These are phyloP conservation scores for Gardenia jasminoides DNA, from an alignment of 257 asterid genomes.

Conservation along the genomic window DNA sequence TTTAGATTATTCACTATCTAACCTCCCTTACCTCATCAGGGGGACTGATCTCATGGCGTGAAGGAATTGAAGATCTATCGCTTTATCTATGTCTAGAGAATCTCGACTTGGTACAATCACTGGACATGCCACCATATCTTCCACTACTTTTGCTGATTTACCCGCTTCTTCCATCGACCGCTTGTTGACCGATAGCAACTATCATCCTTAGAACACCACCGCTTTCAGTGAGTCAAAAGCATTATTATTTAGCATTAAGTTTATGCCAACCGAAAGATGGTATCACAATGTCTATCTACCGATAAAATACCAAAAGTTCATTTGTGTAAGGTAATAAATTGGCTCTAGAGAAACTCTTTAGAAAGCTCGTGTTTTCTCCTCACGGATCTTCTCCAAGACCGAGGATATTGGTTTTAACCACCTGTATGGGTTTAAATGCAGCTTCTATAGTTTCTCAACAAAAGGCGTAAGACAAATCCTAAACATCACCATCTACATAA, in stretches of 20 bases:
- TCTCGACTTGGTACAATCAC: constrained; percentile 24
- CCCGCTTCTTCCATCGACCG: constrained; percentile 26
- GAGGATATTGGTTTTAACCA: constrained; percentile 82
- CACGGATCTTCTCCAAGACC: constrained; percentile 78
- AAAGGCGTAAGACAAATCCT: constrained; percentile 6
- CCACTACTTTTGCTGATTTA: constrained; percentile 23
- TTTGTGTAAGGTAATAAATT: constrained; percentile 4
- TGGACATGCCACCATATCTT: constrained; percentile 17
- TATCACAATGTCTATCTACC: not conserved
- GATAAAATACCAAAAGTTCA: not conserved
- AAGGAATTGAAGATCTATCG: constrained; percentile 26
- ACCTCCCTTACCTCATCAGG: constrained; percentile 37
- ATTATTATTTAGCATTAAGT: constrained; percentile 19
- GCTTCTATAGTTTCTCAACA: constrained; percentile 69
- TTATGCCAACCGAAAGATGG: constrained; percentile 37
- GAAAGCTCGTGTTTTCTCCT: constrained; percentile 78
- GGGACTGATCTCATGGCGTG: constrained; percentile 28
- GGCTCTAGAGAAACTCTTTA: constrained; percentile 27
- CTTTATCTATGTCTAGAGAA: constrained; percentile 27
- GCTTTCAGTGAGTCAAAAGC: constrained; percentile 24
- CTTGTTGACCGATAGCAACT: constrained; percentile 30
- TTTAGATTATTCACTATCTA: constrained; percentile 2
- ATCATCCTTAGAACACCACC: constrained; percentile 31
- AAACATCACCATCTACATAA: not conserved
- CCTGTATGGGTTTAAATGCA: constrained; percentile 61